These are phyloP conservation scores for Mucor racemosus DNA, from an alignment of 371 early-diverging fungal genomes.

Conservation along the genomic window DNA sequence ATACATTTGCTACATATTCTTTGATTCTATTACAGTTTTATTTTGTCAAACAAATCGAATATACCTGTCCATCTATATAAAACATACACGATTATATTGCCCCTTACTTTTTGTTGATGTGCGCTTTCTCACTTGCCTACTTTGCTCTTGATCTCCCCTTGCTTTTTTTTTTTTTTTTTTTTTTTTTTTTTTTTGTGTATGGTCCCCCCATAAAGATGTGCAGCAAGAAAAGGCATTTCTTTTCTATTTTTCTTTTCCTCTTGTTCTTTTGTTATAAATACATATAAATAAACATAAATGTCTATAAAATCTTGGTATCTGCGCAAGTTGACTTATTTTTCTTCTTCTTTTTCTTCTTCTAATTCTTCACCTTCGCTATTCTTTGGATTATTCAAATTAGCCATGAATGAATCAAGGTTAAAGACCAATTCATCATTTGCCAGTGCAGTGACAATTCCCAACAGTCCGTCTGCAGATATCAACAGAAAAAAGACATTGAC, in stretches of 20 bases:
- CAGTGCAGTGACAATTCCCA: slow-evolving; percentile 28
- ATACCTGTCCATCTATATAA: neutral
- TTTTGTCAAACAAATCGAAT: neutral
- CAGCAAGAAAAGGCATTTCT: slow-evolving; percentile 14
- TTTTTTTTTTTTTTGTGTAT: neutral
- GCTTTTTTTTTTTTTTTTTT: neutral
- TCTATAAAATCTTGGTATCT: slow-evolving; percentile 26
- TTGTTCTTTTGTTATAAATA: slow-evolving; percentile 15
- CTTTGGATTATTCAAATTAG: slow-evolving; percentile 32
- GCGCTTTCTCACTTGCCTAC: neutral
- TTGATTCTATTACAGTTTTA: too few relatives aligned
- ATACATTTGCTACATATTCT: neutral
- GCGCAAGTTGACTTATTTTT: slow-evolving; percentile 5
- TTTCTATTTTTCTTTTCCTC: slow-evolving; percentile 23
- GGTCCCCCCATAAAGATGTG: slow-evolving; percentile 8
- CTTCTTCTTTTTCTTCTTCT: slow-evolving; percentile 11
- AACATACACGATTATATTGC: neutral
- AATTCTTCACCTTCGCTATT: slow-evolving; percentile 31
- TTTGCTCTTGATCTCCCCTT: neutral
- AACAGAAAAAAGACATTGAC: slow-evolving; percentile 12
- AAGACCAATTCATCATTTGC: slow-evolving; percentile 32
- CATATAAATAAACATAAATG: slow-evolving; percentile 20
- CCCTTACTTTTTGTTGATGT: slow-evolving; percentile 6
- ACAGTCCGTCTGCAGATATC: neutral
- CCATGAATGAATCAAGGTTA: slow-evolving; percentile 34